phyloP scores from a whole-genome alignment of 192 early-diverging fungal genomes.

The Cetraspora pellucida region DNA sequence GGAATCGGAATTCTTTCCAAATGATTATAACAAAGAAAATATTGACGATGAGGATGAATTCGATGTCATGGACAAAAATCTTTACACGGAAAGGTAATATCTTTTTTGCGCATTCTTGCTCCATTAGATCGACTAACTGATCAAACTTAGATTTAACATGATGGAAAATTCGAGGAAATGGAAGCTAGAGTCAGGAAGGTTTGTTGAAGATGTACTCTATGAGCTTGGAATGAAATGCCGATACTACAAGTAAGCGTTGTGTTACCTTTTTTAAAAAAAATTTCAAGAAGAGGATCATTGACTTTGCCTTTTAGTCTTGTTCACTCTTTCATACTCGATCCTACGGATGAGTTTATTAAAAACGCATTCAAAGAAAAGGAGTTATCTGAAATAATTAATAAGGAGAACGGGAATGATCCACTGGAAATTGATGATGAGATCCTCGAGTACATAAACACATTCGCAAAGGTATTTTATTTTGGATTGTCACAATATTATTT shows the following conservation, averaged over 20 bases:
- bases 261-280: slow-evolving; percentile 3
- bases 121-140: slow-evolving; percentile 26
- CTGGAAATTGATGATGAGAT: slow-evolving; percentile 34
- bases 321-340: slow-evolving; percentile 35
- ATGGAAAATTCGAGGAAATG: slow-evolving; percentile 35
- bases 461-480: slow-evolving; percentile 29
- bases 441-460: slow-evolving; percentile 33
- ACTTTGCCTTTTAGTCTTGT: slow-evolving; percentile 36
- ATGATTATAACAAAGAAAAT: slow-evolving; percentile 6
- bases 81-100: slow-evolving; percentile 32
- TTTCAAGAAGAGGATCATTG: not conserved
- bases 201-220: slow-evolving; percentile 37
- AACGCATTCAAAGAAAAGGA: slow-evolving; percentile 33
- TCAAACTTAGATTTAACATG: slow-evolving; percentile 22
- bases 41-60: slow-evolving; percentile 29
- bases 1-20: slow-evolving; percentile 1
- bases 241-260: slow-evolving; percentile 34
- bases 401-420: slow-evolving; percentile 30
- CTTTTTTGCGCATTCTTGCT: slow-evolving; percentile 13
- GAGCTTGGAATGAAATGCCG: slow-evolving; percentile 35
- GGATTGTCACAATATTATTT: not conserved
- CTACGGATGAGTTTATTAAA: slow-evolving; percentile 23
- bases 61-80: slow-evolving; percentile 9
- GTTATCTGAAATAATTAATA: slow-evolving; percentile 29
- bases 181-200: slow-evolving; percentile 32